Base-by-base conservation (phyloP, 441 rosid species). In the Arabidopsis hybrid region DNA sequence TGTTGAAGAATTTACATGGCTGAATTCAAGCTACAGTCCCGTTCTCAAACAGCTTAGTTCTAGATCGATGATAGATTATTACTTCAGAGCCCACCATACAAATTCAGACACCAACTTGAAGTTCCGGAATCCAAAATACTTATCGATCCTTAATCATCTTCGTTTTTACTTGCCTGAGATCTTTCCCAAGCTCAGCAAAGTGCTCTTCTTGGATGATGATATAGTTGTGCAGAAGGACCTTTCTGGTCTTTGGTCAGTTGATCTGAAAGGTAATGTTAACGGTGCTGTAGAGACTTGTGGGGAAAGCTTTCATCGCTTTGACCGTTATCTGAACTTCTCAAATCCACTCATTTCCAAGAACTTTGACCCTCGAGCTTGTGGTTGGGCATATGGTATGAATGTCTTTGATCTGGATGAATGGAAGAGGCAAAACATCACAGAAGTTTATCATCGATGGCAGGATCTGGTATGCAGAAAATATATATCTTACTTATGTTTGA, bases 251-350 rank as follows among this genome's bases (percentile, higher is more conserved):
- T 95, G 98, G 98, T 88, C 92, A 56, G 79, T 95, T 73, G 82
- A 95, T 86, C 79, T 95, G 32, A 91, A 87, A 82, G 98, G 99
- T 64, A 89, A 89, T 49, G 99, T 95, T 61, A 92, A 91, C 70
- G 99, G 99, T 68, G 99, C 97, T 21, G 98, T 95, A 32, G 98
- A 95, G 87, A 95, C 98, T 29, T 95, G 99, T 80, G 90, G 97
- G 72, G 93, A 92, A 84, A 95, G 83, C 80, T 95, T 95, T 76
- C 98, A 95, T 81, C 93, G 98, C 29, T 29, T 29, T 29, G 31
- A 29, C 31, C 31, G 31, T 29, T 95, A 95, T 76, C 99, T 95
- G 65, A 95, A 95, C 86, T 95, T 95, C 84, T 92, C 83, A 61
- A 79, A 79, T 61, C 85, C 83, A 39, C 72, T 83, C 34, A 80